phyloP scores from a whole-genome alignment of 345 rosid species.

The Pistacia vera region DNA sequence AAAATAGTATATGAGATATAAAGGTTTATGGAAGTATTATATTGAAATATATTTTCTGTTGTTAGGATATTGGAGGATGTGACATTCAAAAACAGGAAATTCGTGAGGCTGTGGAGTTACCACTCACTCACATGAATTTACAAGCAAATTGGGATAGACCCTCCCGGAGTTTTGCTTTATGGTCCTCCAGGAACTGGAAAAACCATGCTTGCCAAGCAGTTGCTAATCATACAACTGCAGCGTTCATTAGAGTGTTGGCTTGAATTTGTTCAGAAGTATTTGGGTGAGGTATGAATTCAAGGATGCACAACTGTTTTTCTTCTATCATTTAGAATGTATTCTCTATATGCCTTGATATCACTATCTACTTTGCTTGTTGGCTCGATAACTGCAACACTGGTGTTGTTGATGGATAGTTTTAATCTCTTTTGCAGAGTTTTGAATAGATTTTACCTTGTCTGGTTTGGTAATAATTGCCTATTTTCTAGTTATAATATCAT shows the following conservation, averaged over 20 bases:
- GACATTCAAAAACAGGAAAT: conserved; percentile 99
- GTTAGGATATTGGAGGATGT: conserved; percentile 97
- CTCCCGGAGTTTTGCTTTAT: conserved; percentile 94
- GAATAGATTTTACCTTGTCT: neutral
- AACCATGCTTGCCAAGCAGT: conserved; percentile 99
- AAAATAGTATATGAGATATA: no score
- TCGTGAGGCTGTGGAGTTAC: conserved; percentile 98
- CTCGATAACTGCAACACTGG: neutral
- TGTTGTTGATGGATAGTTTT: neutral
- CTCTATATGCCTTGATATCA: neutral
- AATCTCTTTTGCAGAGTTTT: neutral
- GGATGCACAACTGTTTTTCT: neutral
- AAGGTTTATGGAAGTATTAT: no score
- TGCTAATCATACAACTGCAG: conserved; percentile 96
- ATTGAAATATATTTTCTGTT: neutral
- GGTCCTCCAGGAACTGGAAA: conserved; percentile 99
- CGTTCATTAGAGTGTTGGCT: conserved; percentile 98
- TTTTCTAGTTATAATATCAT: neutral
- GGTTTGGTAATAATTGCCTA: conserved; percentile 3
- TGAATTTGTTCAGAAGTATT: conserved; percentile 95
- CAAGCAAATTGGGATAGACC: conserved; percentile 97
- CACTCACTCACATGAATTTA: conserved; percentile 88
- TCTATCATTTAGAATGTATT: neutral
- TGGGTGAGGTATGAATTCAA: conserved; percentile 77
- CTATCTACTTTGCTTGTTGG: neutral